Evolutionary conservation across 257 asterid species (phyloP).

Genomic region (Ocimum tenuiflorum): DNA sequence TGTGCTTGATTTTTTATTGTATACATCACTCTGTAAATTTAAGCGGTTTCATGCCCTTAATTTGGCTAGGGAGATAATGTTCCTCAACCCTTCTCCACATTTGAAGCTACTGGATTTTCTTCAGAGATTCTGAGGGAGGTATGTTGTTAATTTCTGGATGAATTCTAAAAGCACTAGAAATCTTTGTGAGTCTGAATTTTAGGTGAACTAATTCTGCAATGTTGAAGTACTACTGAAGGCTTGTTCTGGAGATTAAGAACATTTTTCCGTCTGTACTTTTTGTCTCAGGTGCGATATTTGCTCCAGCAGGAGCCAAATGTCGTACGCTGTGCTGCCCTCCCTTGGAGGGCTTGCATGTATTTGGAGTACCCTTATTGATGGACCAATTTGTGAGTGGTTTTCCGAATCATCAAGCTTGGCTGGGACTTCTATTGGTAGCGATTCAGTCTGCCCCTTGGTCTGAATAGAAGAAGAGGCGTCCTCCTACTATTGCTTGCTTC

Average conservation of each 20-base stretch:
- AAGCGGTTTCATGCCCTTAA: not conserved
- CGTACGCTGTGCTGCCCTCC: conserved; percentile 81
- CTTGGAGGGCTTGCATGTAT: conserved; percentile 64
- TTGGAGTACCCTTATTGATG: conserved; percentile 73
- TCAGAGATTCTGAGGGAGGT: conserved; percentile 93
- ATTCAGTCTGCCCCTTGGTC: conserved; percentile 73
- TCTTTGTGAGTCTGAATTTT: conserved; percentile 18
- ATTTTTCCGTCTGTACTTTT: conserved; percentile 54
- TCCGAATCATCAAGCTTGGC: conserved; percentile 69
- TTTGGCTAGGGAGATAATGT: conserved; percentile 70
- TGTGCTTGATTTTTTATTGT: not conserved
- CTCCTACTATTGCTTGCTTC: conserved; percentile 72
- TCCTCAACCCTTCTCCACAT: conserved; percentile 69
- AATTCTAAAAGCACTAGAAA: conserved; percentile 14
- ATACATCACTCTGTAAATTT: conserved; percentile 11
- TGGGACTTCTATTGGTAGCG: conserved; percentile 68
- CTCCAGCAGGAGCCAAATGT: conserved; percentile 97
- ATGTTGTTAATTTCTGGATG: conserved; percentile 23
- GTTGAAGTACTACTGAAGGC: conserved; percentile 43
- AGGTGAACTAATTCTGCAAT: conserved; percentile 13
- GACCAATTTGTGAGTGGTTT: conserved; percentile 81
- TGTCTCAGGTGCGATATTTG: conserved; percentile 99
- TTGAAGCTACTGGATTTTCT: conserved; percentile 73
- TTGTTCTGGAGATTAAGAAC: conserved; percentile 40
- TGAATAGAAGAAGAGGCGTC: conserved; percentile 73